Evolutionary conservation across 2,329 filamentous ascomycete genomes (phyloP), one percentile per base, ranked within the genome.

Genomic region (Neonectria coccinea): DNA sequence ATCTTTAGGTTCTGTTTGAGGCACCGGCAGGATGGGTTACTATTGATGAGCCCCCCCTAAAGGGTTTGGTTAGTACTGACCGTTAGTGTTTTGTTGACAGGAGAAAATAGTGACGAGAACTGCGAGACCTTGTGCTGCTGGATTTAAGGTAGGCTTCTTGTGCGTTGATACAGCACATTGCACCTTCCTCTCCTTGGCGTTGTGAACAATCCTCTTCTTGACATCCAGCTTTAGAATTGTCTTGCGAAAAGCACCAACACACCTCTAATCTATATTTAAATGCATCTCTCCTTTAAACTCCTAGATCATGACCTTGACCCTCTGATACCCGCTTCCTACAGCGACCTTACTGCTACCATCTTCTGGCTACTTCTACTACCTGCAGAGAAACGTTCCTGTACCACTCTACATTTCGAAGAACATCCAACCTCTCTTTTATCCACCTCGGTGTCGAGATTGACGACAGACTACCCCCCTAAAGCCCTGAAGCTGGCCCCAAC

Each of bases 361-460:
- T 51, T 14, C n/a, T 33, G 44, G 41, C 48, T 33, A 33, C 47
- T 20, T 54, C 45, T 51, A 20, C 29, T 31, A 12, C 55, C 59
- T 65, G 60, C 61, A 47, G 51, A 67, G 59, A 55, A 47, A 62
- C 58, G 52, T 51, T 44, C 47, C 33, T 59, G 58, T 61, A 59
- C 59, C 56, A 66, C 55, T 62, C 41, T 29, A 33, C 18, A 33
- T 39, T 20, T 14, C 14, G 42, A 69, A 59, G 14, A 29, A 55
- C 44, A 39, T 29, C 29, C 9, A 20, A 11, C 36, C 42, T 27
- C 9, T 36, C 33, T 29, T 18, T 36, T 3, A 25, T n/a, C 18
- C 18, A 20, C 20, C 25, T 31, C 45, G 9, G 33, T 29, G 20
- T 20, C 36, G 8, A 12, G n/a, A 33, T 51, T 20, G 48, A 33